Evolutionary conservation across 257 asterid species (phyloP).

Genomic region (Forsythia viridissima): DNA sequence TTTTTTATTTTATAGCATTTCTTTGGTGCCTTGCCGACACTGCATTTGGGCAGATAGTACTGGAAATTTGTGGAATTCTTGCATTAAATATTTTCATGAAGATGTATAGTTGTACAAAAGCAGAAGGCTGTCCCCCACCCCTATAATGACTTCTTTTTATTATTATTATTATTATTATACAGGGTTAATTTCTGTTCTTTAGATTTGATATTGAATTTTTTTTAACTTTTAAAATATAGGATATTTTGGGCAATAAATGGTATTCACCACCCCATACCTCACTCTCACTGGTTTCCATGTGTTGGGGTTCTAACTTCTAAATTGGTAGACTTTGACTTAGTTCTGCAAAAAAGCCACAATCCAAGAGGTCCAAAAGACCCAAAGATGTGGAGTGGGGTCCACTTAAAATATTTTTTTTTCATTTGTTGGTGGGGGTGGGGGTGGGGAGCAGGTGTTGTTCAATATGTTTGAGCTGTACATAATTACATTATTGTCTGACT

Average conservation of each 20-base stretch:
- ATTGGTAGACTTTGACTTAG: slow-evolving; percentile 19
- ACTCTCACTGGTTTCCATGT: slow-evolving; percentile 21
- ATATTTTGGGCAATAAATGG: slow-evolving; percentile 12
- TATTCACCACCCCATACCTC: slow-evolving; percentile 13
- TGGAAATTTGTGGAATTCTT: slow-evolving; percentile 8
- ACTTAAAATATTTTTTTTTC: slow-evolving; percentile 17
- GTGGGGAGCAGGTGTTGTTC: slow-evolving; percentile 29
- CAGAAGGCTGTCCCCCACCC: not conserved
- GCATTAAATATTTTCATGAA: not conserved
- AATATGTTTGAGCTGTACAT: slow-evolving; percentile 16
- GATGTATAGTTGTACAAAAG: not conserved
- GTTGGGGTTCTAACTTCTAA: not conserved
- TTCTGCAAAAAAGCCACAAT: slow-evolving; percentile 13
- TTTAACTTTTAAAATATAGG: not conserved
- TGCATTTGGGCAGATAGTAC: slow-evolving; percentile 20
- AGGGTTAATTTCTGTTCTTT: not conserved
- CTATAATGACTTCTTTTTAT: not conserved
- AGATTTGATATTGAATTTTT: not conserved
- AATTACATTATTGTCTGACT: slow-evolving; percentile 18
- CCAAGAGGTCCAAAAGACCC: slow-evolving; percentile 32
- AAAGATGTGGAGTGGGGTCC: slow-evolving; percentile 25
- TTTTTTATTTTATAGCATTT: not conserved
- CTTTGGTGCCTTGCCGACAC: slow-evolving; percentile 8
- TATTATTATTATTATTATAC: not conserved
- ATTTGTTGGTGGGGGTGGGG: slow-evolving; percentile 11